These are phyloP conservation scores for Funneliformis caledonium DNA, from an alignment of 371 early-diverging fungal species.

Conservation along the genomic window DNA sequence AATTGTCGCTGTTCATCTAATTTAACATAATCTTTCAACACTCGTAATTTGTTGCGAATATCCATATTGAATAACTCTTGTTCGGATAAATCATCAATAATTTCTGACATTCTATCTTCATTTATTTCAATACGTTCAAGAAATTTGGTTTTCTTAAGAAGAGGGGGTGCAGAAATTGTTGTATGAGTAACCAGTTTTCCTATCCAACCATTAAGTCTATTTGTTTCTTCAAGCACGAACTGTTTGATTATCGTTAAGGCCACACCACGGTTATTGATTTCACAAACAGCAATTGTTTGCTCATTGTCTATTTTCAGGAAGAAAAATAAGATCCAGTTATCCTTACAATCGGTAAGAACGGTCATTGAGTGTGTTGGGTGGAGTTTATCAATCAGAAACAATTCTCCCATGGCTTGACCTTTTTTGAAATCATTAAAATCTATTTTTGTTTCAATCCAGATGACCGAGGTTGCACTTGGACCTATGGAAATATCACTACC, in stretches of 20 bases:
- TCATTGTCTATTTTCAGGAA: slow-evolving; percentile 8
- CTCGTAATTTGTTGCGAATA: slow-evolving; percentile 2
- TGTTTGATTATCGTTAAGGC: slow-evolving; percentile 22
- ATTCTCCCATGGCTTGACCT: slow-evolving; percentile 28
- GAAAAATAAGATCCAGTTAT: slow-evolving; percentile 30
- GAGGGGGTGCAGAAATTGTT: not conserved
- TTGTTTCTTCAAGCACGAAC: slow-evolving; percentile 33
- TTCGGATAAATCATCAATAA: slow-evolving; percentile 20
- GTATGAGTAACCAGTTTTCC: not conserved
- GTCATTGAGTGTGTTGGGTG: not conserved
- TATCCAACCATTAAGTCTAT: not conserved
- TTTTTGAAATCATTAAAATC: not conserved
- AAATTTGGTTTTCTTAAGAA: slow-evolving; percentile 27
- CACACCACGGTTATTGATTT: slow-evolving; percentile 21
- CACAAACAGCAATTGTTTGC: not conserved
- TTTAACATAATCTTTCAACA: not conserved
- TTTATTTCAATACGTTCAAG: not conserved
- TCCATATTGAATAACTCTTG: slow-evolving; percentile 28
- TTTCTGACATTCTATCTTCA: slow-evolving; percentile 4
- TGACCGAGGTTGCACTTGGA: slow-evolving; percentile 18
- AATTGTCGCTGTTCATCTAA: slow-evolving; percentile 16
- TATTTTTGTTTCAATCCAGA: slow-evolving; percentile 35
- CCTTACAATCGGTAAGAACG: slow-evolving; percentile 32
- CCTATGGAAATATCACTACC: slow-evolving; percentile 22
- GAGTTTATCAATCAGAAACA: slow-evolving; percentile 7